Evolutionary conservation across 768 basidiomycete species (phyloP).

Genomic region (Russula abietina): DNA sequence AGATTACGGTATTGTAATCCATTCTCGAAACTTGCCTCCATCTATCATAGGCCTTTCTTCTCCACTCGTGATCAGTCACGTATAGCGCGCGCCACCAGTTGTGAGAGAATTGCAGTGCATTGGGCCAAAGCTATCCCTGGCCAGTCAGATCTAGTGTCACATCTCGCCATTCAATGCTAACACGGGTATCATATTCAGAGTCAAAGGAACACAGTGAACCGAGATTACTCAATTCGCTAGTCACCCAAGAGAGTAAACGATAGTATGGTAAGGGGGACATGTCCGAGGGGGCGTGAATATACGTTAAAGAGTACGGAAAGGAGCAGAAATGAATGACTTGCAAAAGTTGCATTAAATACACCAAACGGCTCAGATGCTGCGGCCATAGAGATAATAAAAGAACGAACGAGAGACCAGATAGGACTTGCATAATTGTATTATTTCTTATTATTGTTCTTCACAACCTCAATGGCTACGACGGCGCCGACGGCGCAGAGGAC

Average conservation of each 20-base stretch:
- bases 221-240: constrained; percentile 9
- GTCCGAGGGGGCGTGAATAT: constrained; percentile 8
- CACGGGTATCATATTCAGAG: constrained; percentile 17
- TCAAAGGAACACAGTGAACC: background rate
- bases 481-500: constrained; percentile 62
- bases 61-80: background rate
- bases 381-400: background rate
- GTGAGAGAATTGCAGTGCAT: too few species aligned
- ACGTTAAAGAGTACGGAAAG: constrained; percentile 2
- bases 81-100: background rate
- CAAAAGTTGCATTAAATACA: constrained; percentile 4
- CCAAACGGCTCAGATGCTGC: background rate
- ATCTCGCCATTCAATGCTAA: background rate
- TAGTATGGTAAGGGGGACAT: constrained; percentile 3
- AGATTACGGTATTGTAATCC: background rate
- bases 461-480: constrained; percentile 54
- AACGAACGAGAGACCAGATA: background rate
- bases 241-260: background rate
- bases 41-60: background rate
- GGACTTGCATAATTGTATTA: constrained; percentile 4
- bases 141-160: too few species aligned
- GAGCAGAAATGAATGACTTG: constrained; percentile 1
- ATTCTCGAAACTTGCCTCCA: background rate
- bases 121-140: too few species aligned
- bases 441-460: constrained; percentile 39